phyloP scores from a whole-genome alignment of 139 green algal genomes.

The Micractinium conductrix region DNA sequence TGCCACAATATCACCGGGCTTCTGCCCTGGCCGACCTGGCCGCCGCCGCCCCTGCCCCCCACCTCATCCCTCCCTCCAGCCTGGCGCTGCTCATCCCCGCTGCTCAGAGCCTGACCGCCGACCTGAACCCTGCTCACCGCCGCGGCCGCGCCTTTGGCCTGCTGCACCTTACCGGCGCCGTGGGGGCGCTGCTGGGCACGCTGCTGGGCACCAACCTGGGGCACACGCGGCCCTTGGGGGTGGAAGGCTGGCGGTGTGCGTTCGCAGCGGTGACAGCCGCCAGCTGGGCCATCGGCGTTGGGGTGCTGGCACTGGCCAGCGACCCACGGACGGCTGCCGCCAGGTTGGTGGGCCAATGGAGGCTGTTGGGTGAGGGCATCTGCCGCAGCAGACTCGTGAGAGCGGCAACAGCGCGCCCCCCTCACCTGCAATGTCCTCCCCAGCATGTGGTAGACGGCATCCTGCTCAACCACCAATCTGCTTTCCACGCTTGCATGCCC shows the following conservation, averaged over 20 bases:
- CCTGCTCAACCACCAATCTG: too few species aligned
- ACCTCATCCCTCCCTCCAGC: background rate
- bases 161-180: constrained; percentile 59
- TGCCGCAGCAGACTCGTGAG: too few species aligned
- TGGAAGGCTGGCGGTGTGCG: constrained; percentile 66
- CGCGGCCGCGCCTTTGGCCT: constrained; percentile 68
- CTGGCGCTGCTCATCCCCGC: constrained; percentile 70
- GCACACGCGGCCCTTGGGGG: constrained; percentile 9
- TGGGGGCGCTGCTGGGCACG: constrained; percentile 59
- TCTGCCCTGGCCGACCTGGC: too few species aligned
- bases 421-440: too few species aligned
- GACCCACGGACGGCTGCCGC: constrained; percentile 37
- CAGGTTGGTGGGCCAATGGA: too few species aligned
- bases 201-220: constrained; percentile 68
- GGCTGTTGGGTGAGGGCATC: too few species aligned
- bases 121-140: constrained; percentile 58
- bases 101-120: constrained; percentile 64
- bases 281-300: constrained; percentile 46
- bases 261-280: constrained; percentile 51
- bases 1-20: background rate
- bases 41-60: background rate
- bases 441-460: too few species aligned
- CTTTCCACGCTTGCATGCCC: too few species aligned
- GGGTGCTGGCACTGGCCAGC: background rate
- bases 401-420: too few species aligned